phyloP scores from a whole-genome alignment of 371 early-diverging fungal genomes.

The Dichotomocladium elegans region DNA sequence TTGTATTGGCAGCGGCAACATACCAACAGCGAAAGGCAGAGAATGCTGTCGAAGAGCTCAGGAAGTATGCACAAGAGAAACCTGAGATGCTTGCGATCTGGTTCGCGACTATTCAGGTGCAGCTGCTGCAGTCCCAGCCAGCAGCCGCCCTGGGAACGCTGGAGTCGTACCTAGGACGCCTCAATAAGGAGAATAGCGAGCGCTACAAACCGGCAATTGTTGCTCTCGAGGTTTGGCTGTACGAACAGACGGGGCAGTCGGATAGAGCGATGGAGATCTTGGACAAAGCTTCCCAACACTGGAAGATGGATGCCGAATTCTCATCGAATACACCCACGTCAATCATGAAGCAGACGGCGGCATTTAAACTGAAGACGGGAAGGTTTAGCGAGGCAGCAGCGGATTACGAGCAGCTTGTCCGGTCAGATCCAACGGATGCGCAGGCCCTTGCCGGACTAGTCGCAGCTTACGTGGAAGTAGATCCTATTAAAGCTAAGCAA shows the following conservation, averaged over 20 bases:
- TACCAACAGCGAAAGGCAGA: conserved; percentile 51
- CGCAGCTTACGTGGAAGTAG: conserved; percentile 61
- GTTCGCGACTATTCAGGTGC: conserved; percentile 65
- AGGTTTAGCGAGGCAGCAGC: conserved; percentile 61
- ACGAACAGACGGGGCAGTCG: conserved; percentile 60
- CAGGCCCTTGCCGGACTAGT: conserved; percentile 69
- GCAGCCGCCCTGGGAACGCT: conserved; percentile 49
- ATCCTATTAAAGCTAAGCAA: conserved; percentile 66
- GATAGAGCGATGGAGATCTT: conserved; percentile 57
- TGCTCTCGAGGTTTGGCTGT: conserved; percentile 68
- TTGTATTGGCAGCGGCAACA: conserved; percentile 59
- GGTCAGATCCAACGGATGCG: conserved; percentile 63
- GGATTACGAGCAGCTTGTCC: conserved; percentile 69
- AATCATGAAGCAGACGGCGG: conserved; percentile 64
- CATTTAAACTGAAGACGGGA: conserved; percentile 62
- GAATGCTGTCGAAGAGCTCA: conserved; percentile 60
- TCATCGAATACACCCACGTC: conserved; percentile 27
- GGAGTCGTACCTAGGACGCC: conserved; percentile 35
- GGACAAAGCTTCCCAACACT: conserved; percentile 53
- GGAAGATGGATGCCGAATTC: conserved; percentile 40
- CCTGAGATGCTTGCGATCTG: conserved; percentile 57
- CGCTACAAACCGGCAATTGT: conserved; percentile 61
- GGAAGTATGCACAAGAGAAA: conserved; percentile 33
- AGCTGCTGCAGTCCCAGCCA: conserved; percentile 51
- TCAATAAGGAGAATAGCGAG: conserved; percentile 20